Percentiles rank a stretch among this genome's conserved stretches.
Conservation (phyloP, 2,329 filamentous ascomycete genomes). For the Aspergillus japonicus region DNA sequence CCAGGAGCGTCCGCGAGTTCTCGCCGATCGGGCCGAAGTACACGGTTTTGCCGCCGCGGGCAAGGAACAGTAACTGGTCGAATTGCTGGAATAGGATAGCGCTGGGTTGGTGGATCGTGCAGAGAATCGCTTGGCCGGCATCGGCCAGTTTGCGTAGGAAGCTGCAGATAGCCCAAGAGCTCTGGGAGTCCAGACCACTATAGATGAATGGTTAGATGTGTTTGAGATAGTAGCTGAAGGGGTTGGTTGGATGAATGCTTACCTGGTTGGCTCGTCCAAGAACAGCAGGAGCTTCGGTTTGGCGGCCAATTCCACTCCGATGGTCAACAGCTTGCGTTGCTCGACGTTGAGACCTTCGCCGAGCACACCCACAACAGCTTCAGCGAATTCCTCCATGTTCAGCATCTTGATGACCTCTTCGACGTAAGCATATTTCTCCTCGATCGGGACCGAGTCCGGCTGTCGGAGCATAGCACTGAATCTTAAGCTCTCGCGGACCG, state of each 20-base stretch:
- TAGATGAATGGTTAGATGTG: neutral
- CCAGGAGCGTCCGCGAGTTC: slow-evolving; percentile 54
- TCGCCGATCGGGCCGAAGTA: slow-evolving; percentile 67
- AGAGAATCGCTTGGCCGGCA: slow-evolving; percentile 82
- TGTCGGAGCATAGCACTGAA: slow-evolving; percentile 86
- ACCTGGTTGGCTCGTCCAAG: slow-evolving; percentile 81
- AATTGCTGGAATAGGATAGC: slow-evolving; percentile 88
- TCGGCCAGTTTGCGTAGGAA: slow-evolving; percentile 84
- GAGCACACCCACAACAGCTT: slow-evolving; percentile 82
- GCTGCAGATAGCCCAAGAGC: slow-evolving; percentile 82
- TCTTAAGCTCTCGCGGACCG: slow-evolving; percentile 79
- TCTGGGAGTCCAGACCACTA: slow-evolving; percentile 82
- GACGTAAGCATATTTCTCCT: slow-evolving; percentile 81
- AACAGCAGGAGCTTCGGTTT: slow-evolving; percentile 85
- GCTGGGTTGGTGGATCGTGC: slow-evolving; percentile 90
- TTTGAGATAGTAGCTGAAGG: too few relatives aligned
- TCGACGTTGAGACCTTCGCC: slow-evolving; percentile 69
- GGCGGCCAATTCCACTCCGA: slow-evolving; percentile 88
- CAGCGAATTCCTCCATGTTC: slow-evolving; percentile 84
- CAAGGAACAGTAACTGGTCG: slow-evolving; percentile 61
- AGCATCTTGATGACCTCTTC: slow-evolving; percentile 84
- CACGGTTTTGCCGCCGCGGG: slow-evolving; percentile 63
- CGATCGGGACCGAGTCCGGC: slow-evolving; percentile 64
- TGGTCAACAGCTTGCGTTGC: slow-evolving; percentile 72
- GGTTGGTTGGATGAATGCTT: neutral